These are phyloP conservation scores for Cordyceps militaris DNA, from an alignment of 2,329 filamentous ascomycete species.

Conservation along the genomic window DNA sequence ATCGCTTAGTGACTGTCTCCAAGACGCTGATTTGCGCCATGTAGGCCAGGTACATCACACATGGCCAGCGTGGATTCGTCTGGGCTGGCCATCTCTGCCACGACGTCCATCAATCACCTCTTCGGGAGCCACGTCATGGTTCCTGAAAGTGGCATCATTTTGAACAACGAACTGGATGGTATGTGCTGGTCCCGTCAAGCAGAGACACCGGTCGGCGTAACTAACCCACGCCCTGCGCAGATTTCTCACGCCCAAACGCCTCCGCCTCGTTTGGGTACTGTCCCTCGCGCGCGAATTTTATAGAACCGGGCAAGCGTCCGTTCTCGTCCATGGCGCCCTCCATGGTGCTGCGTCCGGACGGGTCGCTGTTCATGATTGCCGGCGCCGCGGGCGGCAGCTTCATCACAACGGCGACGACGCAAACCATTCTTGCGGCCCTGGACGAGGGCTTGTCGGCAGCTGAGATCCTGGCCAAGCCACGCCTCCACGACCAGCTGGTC, in stretches of 20 bases:
- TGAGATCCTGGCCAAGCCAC: constrained; percentile 58
- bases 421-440: constrained; percentile 67
- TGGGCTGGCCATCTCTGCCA: constrained; percentile 68
- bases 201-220: not conserved
- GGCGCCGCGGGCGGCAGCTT: constrained; percentile 76
- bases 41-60: constrained; percentile 61
- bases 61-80: constrained; percentile 59
- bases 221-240: not conserved
- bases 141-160: constrained; percentile 73
- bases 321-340: constrained; percentile 69
- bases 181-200: not conserved
- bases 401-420: constrained; percentile 76
- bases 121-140: constrained; percentile 72
- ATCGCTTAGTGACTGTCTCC: not conserved
- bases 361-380: constrained; percentile 61
- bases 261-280: constrained; percentile 71
- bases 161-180: constrained; percentile 55
- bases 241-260: constrained; percentile 64
- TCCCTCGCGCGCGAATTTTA: constrained; percentile 68
- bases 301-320: constrained; percentile 69
- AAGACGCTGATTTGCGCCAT: not conserved
- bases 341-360: constrained; percentile 60
- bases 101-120: constrained; percentile 72
- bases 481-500: constrained; percentile 76
- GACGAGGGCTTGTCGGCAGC: constrained; percentile 55